Percentiles rank a stretch among this genome's conserved stretches.
These are phyloP conservation scores for Tilletiaria anomala DNA, from an alignment of 1,284 basidiomycete species.

Conservation along the genomic window DNA sequence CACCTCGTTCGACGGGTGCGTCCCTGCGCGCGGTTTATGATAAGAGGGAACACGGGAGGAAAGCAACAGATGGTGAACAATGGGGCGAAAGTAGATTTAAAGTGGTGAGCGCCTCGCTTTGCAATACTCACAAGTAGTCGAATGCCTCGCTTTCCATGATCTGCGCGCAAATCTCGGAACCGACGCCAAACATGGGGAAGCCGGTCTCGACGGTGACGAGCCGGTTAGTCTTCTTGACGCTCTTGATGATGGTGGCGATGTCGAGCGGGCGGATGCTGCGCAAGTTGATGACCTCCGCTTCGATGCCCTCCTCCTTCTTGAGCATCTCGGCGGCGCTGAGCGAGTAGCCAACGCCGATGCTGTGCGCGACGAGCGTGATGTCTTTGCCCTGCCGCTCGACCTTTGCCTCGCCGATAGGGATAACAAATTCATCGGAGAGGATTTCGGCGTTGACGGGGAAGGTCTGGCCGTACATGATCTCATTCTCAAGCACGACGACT, in stretches of 20 bases:
- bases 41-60: too few species aligned
- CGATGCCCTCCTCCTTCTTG: conserved; percentile 82
- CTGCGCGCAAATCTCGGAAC: conserved; percentile 82
- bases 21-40: too few species aligned
- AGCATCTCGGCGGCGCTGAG: conserved; percentile 65
- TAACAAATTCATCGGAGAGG: conserved; percentile 75
- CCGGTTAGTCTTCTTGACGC: conserved; percentile 96
- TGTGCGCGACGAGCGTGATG: conserved; percentile 84
- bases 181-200: conserved; percentile 95
- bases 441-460: conserved; percentile 93
- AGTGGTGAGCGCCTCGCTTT: too few species aligned
- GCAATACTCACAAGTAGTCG: too few species aligned
- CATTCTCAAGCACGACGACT: conserved; percentile 96
- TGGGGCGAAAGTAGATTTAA: too few species aligned
- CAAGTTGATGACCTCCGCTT: conserved; percentile 96
- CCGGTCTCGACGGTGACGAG: conserved; percentile 92
- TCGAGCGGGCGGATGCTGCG: conserved; percentile 87
- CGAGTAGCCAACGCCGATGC: conserved; percentile 30
- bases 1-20: too few species aligned
- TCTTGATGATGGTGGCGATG: conserved; percentile 85
- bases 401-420: conserved; percentile 96
- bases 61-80: too few species aligned
- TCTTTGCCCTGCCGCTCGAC: conserved; percentile 84
- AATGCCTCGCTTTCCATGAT: conserved; percentile 80
- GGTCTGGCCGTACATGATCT: conserved; percentile 91